These are phyloP conservation scores for Lagerstroemia speciosa DNA, from an alignment of 345 rosid genomes.

Conservation along the genomic window DNA sequence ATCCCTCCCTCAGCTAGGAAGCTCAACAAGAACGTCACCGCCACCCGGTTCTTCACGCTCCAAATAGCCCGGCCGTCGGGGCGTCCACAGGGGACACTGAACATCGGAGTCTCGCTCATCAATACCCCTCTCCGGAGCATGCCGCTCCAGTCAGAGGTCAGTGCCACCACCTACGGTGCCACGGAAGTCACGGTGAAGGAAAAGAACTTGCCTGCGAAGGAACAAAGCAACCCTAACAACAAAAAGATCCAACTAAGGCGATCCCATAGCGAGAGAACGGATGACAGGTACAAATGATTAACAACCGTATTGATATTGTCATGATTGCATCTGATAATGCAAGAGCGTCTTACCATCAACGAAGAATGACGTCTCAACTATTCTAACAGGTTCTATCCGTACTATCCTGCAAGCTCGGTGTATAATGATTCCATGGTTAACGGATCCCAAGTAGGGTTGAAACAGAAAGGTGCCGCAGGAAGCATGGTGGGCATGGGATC, in stretches of 20 bases:
- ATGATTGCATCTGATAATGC: too few relatives aligned
- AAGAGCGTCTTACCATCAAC: too few relatives aligned
- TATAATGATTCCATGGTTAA: constrained; percentile 5
- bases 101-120: constrained; percentile 58
- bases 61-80: constrained; percentile 61
- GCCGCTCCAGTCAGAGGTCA: constrained; percentile 54
- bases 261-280: constrained; percentile 55
- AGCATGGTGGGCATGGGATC: constrained; percentile 7
- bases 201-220: not conserved
- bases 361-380: not conserved
- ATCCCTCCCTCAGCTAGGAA: constrained; percentile 23
- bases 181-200: not conserved
- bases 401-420: constrained; percentile 13
- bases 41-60: constrained; percentile 36
- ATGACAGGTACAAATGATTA: not conserved
- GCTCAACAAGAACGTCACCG: constrained; percentile 14
- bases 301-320: too few relatives aligned
- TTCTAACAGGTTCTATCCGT: not conserved
- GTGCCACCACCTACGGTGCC: constrained; percentile 19
- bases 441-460: constrained; percentile 5
- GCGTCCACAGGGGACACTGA: constrained; percentile 73
- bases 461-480: constrained; percentile 27
- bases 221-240: not conserved
- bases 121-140: constrained; percentile 68
- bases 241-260: constrained; percentile 33